Evolutionary conservation across 2,329 filamentous ascomycete species (phyloP), one percentile per base, ranked within the genome.

Genomic region (Epichloe sylvatica): DNA sequence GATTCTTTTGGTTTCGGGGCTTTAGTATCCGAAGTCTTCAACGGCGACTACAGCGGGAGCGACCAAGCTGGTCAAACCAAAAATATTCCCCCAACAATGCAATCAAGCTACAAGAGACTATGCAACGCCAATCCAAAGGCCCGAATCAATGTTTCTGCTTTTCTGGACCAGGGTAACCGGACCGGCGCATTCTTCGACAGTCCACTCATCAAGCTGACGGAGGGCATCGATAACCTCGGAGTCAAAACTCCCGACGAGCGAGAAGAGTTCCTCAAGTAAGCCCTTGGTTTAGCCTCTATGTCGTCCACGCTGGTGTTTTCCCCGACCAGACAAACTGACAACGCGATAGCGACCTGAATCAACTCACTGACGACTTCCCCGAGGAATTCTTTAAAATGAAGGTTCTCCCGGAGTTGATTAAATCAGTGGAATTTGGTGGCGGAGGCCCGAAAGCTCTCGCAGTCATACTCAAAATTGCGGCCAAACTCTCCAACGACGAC

Each of bases 341-440:
- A 4, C 13, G 73, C 56, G 12, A 43, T 40, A 76, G 73, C 49
- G 87, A 94, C 60, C 77, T 98, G 5, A 88, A 94, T 56, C 76
- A 85, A 52, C 75, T 96, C 5, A 84, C 88, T 0, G 88, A 96
- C 56, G 90, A 98, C 64, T 96, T 97, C 53, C 92, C 92, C 0
- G 91, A 96, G 62, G 92, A 97, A 52, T 98, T 95, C 65, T 95
- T 97, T 74, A 94, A 94, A 63, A 86, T 94, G 76, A 98, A 97
- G 62, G 81, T 98, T 3, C 74, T 98, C 8, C 92, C 92, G 0
- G 92, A 98, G 62, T 72, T 98, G 33, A 75, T 98, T n/a, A 98
- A 97, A 63, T 95, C 90, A 0, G 89, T 97, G n/a, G 92, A 98
- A 61, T 98, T 96, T 64, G 92, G 92, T 7, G 92, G 91, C 11